Percentiles rank a stretch among this genome's conserved stretches.
Conservation (phyloP, 129 eudicot species). For the Flaveria linearis region DNA sequence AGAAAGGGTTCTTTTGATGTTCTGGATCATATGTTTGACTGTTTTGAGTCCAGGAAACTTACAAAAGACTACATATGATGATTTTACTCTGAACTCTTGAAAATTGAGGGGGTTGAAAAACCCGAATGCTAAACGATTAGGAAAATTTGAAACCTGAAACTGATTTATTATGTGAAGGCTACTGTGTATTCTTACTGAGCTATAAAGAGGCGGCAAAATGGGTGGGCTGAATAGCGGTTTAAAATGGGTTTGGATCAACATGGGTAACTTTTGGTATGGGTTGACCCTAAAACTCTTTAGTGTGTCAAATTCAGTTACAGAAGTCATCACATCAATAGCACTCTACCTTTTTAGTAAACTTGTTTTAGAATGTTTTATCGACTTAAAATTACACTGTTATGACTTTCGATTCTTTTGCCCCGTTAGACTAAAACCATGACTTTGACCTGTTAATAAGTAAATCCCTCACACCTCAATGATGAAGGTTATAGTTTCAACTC, state of each 20-base stretch:
- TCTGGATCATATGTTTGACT: neutral
- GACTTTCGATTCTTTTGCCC: neutral
- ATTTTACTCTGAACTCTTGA: no score
- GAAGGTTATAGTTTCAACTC: neutral
- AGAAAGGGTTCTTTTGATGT: neutral
- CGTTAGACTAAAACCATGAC: neutral
- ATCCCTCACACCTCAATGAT: no score
- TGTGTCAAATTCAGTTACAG: neutral
- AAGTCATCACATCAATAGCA: neutral
- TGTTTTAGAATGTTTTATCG: neutral
- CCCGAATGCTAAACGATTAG: neutral
- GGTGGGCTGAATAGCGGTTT: neutral
- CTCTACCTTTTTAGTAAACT: no score
- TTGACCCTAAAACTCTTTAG: neutral
- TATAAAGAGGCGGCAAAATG: neutral
- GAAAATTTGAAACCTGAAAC: neutral
- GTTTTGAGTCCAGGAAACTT: neutral
- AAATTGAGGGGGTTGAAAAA: neutral
- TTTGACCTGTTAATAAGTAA: neutral
- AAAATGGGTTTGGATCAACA: neutral
- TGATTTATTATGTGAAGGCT: neutral
- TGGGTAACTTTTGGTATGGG: neutral
- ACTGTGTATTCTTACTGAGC: neutral
- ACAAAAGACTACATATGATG: no score
- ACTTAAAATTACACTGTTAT: neutral